Evolutionary conservation across 106 monocot species (phyloP).

Genomic region (Vanilla planifolia): DNA sequence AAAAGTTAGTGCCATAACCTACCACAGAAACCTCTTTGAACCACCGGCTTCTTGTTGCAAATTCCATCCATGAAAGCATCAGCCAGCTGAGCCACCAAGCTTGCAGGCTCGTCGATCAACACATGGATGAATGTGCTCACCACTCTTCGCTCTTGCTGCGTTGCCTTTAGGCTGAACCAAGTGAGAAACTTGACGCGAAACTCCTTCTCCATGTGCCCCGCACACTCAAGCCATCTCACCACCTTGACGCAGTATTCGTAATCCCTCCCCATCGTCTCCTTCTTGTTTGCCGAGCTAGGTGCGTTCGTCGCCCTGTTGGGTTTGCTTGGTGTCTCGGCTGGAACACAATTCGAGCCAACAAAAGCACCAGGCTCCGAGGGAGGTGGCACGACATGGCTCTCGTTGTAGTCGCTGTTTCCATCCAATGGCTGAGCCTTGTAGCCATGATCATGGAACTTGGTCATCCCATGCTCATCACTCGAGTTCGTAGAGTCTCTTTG

Average conservation of each 20-base stretch:
- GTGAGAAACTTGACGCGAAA: conserved; percentile 84
- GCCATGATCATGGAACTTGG: conserved; percentile 10
- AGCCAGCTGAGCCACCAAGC: conserved; percentile 63
- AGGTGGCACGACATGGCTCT: conserved; percentile 15
- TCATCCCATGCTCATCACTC: conserved; percentile 27
- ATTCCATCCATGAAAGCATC: conserved; percentile 82
- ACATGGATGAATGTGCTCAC: conserved; percentile 77
- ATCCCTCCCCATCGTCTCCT: conserved; percentile 39
- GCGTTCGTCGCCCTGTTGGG: conserved; percentile 15
- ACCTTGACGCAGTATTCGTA: conserved; percentile 92
- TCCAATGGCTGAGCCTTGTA: conserved; percentile 16
- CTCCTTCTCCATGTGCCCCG: conserved; percentile 85
- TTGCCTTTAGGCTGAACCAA: conserved; percentile 89
- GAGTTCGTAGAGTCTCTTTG: conserved; percentile 74
- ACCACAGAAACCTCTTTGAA: conserved; percentile 37
- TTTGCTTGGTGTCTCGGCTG: conserved; percentile 40
- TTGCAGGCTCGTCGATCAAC: conserved; percentile 66
- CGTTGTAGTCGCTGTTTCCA: conserved; percentile 27
- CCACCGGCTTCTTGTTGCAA: conserved; percentile 43
- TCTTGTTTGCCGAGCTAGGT: conserved; percentile 31
- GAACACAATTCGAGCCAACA: conserved; percentile 38
- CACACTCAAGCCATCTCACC: conserved; percentile 79
- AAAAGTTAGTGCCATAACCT: conserved; percentile 44
- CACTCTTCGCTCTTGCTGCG: conserved; percentile 60
- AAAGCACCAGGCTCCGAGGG: conserved; percentile 25